A percentile compares a stretch with the other conserved stretches of the same genome.
Conservation (phyloP, 2,329 filamentous ascomycete species). For the Cordyceps militaris region DNA sequence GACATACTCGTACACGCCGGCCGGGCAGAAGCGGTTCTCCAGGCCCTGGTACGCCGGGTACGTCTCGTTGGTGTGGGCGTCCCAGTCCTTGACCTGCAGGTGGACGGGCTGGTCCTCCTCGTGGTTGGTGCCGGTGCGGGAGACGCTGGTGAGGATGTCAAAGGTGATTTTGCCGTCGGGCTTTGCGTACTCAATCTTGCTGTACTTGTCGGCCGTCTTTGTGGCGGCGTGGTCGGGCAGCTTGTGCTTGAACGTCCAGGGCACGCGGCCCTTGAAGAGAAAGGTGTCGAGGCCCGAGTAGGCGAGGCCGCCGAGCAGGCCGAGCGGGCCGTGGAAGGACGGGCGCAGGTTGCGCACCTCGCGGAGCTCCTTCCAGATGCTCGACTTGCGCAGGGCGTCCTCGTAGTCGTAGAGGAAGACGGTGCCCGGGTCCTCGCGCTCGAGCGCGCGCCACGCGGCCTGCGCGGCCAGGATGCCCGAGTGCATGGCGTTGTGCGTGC, state of each 20-base stretch:
- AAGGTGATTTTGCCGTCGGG: constrained; percentile 93
- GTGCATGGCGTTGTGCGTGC: constrained; percentile 96
- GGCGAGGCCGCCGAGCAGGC: constrained; percentile 79
- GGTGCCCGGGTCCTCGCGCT: constrained; percentile 49
- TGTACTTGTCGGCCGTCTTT: constrained; percentile 67
- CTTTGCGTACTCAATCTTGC: constrained; percentile 94
- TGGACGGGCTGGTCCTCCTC: constrained; percentile 98
- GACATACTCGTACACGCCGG: constrained; percentile 95
- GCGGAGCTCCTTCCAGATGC: constrained; percentile 89
- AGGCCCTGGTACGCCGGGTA: constrained; percentile 87
- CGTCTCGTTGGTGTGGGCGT: constrained; percentile 73
- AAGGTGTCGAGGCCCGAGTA: constrained; percentile 94
- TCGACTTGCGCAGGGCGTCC: constrained; percentile 73
- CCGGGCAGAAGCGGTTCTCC: constrained; percentile 95
- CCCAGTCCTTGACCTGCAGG: constrained; percentile 91
- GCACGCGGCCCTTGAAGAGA: constrained; percentile 72
- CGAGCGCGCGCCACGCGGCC: constrained; percentile 73
- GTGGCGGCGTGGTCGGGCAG: constrained; percentile 71
- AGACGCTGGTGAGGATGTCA: constrained; percentile 92
- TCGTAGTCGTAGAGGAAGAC: constrained; percentile 96
- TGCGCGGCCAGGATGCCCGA: constrained; percentile 95
- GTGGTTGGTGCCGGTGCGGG: constrained; percentile 92
- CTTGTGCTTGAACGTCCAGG: constrained; percentile 89
- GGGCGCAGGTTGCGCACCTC: constrained; percentile 97
- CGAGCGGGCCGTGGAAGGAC: constrained; percentile 82